A percentile compares a stretch with the other conserved stretches of the same genome.
phyloP scores from a whole-genome alignment of 345 rosid species.

The Eucalyptus microcorys region DNA sequence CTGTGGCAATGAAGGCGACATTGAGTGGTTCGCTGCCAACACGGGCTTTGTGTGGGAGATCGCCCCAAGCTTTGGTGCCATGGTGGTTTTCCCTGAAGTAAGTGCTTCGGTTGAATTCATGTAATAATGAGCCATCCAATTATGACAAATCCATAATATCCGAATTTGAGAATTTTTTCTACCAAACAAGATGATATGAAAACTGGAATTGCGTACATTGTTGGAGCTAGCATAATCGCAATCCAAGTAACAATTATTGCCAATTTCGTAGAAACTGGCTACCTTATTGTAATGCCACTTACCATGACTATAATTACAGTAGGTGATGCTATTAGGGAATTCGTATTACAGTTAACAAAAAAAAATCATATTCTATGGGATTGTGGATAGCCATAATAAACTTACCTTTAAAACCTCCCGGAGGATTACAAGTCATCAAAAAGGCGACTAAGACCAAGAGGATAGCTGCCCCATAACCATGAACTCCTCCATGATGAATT shows the following conservation, averaged over 20 bases:
- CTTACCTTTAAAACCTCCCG: fast-evolving
- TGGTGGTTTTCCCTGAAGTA: constrained; percentile 80
- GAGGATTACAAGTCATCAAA: fast-evolving
- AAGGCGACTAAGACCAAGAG: no score
- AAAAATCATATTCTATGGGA: fast-evolving
- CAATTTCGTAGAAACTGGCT: no score
- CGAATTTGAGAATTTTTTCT: no score
- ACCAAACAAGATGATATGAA: no score
- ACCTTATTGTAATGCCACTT: no score
- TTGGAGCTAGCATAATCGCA: fast-evolving
- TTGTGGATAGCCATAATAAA: no score
- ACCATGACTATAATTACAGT: no score
- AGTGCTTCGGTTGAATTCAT: background rate
- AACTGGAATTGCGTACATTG: no score
- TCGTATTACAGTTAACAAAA: fast-evolving
- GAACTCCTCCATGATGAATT: fast-evolving
- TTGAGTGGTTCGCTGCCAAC: constrained; percentile 80
- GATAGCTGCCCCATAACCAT: background rate
- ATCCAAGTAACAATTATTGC: no score
- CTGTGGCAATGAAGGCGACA: constrained; percentile 84
- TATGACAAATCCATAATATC: no score
- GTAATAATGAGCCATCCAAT: no score
- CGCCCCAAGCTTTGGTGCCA: constrained; percentile 69
- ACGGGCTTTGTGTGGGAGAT: constrained; percentile 77
- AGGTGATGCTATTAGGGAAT: no score